Conservation (phyloP, 2,329 filamentous ascomycete genomes). For the Dothistroma pini region DNA sequence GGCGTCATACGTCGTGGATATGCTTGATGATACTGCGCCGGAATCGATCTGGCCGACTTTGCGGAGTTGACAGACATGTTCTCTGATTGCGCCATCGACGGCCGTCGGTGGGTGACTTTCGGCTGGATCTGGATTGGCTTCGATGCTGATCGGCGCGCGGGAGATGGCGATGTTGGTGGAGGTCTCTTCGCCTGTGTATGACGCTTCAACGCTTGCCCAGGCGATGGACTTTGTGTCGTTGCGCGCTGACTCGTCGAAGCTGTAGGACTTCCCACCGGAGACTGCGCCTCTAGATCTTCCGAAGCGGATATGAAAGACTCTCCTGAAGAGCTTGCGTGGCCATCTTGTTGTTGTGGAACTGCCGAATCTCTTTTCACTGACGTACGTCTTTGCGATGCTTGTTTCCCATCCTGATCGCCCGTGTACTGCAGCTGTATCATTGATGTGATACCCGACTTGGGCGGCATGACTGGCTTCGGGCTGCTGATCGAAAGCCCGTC, state of each 20-base stretch:
- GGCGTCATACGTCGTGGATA: constrained; percentile 40
- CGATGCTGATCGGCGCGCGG: constrained; percentile 11
- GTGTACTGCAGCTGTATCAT: constrained; percentile 31
- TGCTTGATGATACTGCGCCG: constrained; percentile 34
- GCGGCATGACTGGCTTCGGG: constrained; percentile 38
- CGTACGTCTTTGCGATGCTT: constrained; percentile 3
- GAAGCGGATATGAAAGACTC: constrained; percentile 25
- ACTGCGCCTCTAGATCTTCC: constrained; percentile 16
- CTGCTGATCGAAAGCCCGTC: constrained; percentile 37
- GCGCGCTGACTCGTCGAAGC: not conserved
- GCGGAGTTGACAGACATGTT: constrained; percentile 21
- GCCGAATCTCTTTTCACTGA: constrained; percentile 1
- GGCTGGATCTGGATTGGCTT: constrained; percentile 18
- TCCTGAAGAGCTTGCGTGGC: constrained; percentile 13
- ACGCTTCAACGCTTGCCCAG: constrained; percentile 13
- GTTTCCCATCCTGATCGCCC: constrained; percentile 5
- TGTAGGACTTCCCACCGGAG: constrained; percentile 13
- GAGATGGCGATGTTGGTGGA: constrained; percentile 19
- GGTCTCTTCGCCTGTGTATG: constrained; percentile 12
- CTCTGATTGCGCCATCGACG: constrained; percentile 19
- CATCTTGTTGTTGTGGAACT: constrained; percentile 3
- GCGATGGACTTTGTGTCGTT: constrained; percentile 12
- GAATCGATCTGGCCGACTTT: constrained; percentile 27
- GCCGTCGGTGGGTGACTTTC: constrained; percentile 6
- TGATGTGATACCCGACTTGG: constrained; percentile 30